These are phyloP conservation scores for Parastagonospora nodorum DNA, from an alignment of 2,329 filamentous ascomycete species.

Conservation along the genomic window DNA sequence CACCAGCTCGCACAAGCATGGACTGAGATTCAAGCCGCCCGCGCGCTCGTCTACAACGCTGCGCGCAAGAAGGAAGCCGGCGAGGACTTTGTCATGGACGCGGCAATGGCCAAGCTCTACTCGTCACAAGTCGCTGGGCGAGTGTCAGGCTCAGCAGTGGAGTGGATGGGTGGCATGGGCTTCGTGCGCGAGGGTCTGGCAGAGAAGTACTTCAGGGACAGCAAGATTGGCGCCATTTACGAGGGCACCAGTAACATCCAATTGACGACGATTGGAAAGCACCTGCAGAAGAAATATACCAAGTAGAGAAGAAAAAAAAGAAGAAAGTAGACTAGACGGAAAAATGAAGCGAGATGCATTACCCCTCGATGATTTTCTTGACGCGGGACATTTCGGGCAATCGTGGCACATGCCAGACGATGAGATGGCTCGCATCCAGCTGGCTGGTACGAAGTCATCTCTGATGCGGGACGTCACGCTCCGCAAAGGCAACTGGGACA, in stretches of 20 bases:
- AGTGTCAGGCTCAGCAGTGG: slow-evolving; percentile 83
- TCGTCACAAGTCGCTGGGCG: slow-evolving; percentile 89
- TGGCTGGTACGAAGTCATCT: too few species aligned
- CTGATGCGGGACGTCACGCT: too few species aligned
- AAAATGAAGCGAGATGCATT: too few species aligned
- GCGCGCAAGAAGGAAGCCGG: slow-evolving; percentile 98
- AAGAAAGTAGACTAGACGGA: too few species aligned
- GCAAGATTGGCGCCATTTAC: slow-evolving; percentile 98
- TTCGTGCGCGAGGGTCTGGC: slow-evolving; percentile 95
- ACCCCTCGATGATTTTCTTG: too few species aligned
- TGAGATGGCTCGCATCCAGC: too few species aligned
- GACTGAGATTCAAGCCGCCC: slow-evolving; percentile 88
- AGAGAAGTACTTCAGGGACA: slow-evolving; percentile 97
- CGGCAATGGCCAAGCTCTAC: slow-evolving; percentile 97
- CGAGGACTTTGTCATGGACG: slow-evolving; percentile 91
- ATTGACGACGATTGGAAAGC: slow-evolving; percentile 71
- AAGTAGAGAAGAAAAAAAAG: slow-evolving; percentile 41
- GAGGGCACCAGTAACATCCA: slow-evolving; percentile 85
- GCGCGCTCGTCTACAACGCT: slow-evolving; percentile 93
- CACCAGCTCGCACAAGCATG: slow-evolving; percentile 97
- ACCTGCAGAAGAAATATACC: slow-evolving; percentile 72
- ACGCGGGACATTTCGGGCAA: too few species aligned
- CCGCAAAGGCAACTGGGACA: too few species aligned
- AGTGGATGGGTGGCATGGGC: slow-evolving; percentile 99
- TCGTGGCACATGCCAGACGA: too few species aligned